Conservation (phyloP, 2,329 filamentous ascomycete species). For the Fusarium heterosporum region DNA sequence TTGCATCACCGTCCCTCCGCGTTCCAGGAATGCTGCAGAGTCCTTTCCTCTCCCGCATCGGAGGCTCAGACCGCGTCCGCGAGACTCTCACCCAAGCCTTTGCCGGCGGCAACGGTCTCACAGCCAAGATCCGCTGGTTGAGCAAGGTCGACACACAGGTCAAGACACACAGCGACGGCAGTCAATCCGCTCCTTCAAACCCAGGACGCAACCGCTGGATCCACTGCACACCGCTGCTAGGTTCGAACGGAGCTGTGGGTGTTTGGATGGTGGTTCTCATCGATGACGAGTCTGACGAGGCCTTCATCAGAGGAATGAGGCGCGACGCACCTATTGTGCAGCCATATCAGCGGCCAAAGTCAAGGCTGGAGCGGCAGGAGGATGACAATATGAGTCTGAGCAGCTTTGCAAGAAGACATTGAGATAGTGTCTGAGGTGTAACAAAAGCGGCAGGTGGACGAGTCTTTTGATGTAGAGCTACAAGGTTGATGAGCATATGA, state of each 20-base stretch:
- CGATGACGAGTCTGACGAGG: constrained; percentile 65
- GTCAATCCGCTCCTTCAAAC: constrained; percentile 24
- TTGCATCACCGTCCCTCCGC: constrained; percentile 74
- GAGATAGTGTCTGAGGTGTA: no score
- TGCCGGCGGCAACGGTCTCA: constrained; percentile 75
- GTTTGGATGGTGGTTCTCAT: constrained; percentile 84
- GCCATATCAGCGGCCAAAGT: constrained; percentile 4
- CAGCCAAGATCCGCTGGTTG: constrained; percentile 80
- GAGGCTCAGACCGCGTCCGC: constrained; percentile 60
- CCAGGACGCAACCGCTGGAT: constrained; percentile 76
- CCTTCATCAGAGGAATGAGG: constrained; percentile 7
- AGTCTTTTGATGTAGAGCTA: neutral
- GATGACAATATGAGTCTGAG: constrained; percentile 40
- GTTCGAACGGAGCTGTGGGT: constrained; percentile 74
- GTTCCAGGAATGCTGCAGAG: constrained; percentile 75
- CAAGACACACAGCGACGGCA: constrained; percentile 48
- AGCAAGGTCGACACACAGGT: constrained; percentile 27
- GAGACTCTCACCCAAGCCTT: constrained; percentile 69
- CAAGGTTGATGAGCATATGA: neutral
- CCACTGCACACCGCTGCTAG: constrained; percentile 79
- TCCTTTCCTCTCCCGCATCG: constrained; percentile 65
- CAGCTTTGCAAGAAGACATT: constrained; percentile 30
- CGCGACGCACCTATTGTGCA: constrained; percentile 36
- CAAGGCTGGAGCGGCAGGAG: neutral
- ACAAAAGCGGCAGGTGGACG: neutral